Evolutionary conservation across 1,284 basidiomycete genomes (phyloP).

Genomic region (Moesziomyces antarcticus): DNA sequence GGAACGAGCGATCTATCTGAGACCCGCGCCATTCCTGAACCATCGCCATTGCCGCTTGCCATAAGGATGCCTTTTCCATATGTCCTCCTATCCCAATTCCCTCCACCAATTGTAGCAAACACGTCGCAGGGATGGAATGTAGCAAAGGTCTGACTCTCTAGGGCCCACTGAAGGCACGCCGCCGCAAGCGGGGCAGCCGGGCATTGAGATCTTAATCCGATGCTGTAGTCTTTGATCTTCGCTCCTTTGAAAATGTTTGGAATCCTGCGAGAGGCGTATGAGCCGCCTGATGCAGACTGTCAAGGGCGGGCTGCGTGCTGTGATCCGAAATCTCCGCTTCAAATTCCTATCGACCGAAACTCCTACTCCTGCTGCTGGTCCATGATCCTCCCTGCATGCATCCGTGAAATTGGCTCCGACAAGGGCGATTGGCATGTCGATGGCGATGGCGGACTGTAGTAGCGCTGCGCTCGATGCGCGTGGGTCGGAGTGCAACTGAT

Average conservation of each 20-base stretch:
- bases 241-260: conserved; percentile 59
- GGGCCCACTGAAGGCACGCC: conserved; percentile 48
- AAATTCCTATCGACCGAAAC: no score
- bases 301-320: conserved; percentile 50
- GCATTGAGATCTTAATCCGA: conserved; percentile 65
- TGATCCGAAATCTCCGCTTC: neutral
- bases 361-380: no score
- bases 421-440: neutral
- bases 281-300: conserved; percentile 63
- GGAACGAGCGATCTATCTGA: no score
- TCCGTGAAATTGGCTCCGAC: no score
- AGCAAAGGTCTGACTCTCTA: conserved; percentile 66
- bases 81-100: neutral
- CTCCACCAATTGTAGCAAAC: neutral
- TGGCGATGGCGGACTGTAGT: neutral
- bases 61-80: neutral
- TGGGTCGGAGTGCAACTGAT: neutral
- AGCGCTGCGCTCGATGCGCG: no score
- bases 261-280: conserved; percentile 61
- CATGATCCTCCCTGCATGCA: no score
- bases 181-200: conserved; percentile 16
- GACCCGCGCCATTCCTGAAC: no score
- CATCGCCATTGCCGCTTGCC: neutral
- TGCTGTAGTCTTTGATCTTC: conserved; percentile 49
- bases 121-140: conserved; percentile 30